Evolutionary conservation across 2,329 filamentous ascomycete genomes (phyloP), one percentile per base, ranked within the genome.

Genomic region (Alternaria solani): DNA sequence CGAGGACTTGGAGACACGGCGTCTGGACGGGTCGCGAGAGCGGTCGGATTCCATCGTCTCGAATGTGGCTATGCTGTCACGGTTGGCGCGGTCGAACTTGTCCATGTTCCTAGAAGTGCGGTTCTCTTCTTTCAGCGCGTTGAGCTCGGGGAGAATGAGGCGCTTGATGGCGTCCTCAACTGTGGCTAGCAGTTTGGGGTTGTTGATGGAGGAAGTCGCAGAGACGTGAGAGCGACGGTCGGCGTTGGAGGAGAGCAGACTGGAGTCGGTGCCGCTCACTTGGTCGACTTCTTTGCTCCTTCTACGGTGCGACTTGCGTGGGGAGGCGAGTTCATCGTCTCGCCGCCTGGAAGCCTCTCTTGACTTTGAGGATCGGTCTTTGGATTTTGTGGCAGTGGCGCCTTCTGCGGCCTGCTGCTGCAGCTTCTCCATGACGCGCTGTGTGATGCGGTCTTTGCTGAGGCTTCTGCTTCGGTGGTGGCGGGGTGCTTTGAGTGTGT

Each of bases 101-200:
- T 87, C 87, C 11, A 87, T 87, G 69, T 88, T 90, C 65, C 90
- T 86, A 64, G 90, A 88, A 65, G 90, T 90, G 77, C 92, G 94
- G 76, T 94, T 91, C 73, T 97, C 93, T 70, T 94, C 89, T 78
- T 97, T 97, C 55, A 99, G 83, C 9, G 93, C 92, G 69, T 93
- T 94, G 44, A 99, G 84, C 78, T 99, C 94, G 0, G 95, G 95
- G 3, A 99, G 81, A 54, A 97, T 96, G 51, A 97, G 84, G 49
- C 93, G 87, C 64, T 93, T 89, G 72, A 97, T 96, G 14, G 93
- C 93, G 79, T 97, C 93, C 80, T 97, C 94, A 3, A 97, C 94
- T 0, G 93, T 95, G 72, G 95, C 92, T 2, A 97, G 85, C 2
- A 97, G 82, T 74, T 93, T 95, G 0, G 94, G 94, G 72, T 97